Base-by-base conservation (phyloP, 1,284 basidiomycete species). In the Cutaneotrichosporon daszewskae region DNA sequence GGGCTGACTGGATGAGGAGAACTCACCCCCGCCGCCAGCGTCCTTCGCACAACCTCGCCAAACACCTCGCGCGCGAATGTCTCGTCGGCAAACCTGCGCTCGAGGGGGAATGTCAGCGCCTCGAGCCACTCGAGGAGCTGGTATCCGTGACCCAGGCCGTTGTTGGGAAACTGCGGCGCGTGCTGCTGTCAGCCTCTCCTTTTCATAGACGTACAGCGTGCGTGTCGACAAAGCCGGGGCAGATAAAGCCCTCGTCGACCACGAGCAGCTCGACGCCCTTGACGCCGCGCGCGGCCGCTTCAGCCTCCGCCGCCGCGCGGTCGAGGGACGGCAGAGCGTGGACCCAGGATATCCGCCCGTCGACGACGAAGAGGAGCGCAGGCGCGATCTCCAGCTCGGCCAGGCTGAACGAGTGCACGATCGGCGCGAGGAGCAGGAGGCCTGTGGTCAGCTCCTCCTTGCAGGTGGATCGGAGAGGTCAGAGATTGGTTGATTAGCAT, bases 51-150 rank as follows among this genome's bases (percentile, higher is more conserved):
- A 22, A 90, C 85, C 12, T 77, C 75, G 17, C 75, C 67, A 64
- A 96, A 97, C 1, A 82, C 75, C 37, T 73, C 75, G 36, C 74
- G 66, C 2, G 92, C 91, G 66, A 89, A 90, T 1, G 74, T 66
- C 2, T 76, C 49, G 60, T 94, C 82, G n/a, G 72, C 57, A 64
- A 89, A 96, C 49, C 78, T 80, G n/a, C 78, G 73, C 68, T 97
- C 94, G 61, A 81, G 81, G 0, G 92, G 94, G 66, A 94, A 97
- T 1, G 91, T 96, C 46, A 90, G 76, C 34, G 86, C 74, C 28
- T 81, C 68, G 24, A 96, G 79, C 92, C 92, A 97, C 54, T 89
- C 86, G 13, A 97, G 77, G n/a, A 97, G 81, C 65, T 95, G 71
- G 25, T 64, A 45, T 37, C 62, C 49, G 40, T 62, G 77, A 58